Conservation (phyloP, 257 asterid species). For the Verbascum thapsus region DNA sequence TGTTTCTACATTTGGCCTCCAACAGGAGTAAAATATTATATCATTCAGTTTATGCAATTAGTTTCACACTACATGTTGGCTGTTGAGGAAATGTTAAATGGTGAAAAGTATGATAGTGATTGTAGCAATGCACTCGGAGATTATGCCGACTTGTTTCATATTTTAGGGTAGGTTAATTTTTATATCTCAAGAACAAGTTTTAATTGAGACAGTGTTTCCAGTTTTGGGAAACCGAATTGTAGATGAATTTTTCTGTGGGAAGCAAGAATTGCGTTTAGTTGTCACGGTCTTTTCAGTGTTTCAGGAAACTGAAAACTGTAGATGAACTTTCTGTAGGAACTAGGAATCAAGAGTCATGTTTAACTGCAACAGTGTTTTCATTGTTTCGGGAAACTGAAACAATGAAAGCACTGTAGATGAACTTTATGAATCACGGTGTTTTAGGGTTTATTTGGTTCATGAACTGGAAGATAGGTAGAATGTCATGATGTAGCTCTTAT, state of each 20-base stretch:
- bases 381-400: too few species aligned
- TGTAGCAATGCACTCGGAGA: conserved; percentile 5
- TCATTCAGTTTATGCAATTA: not conserved
- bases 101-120: not conserved
- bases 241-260: not conserved
- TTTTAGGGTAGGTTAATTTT: not conserved
- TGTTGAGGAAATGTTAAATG: not conserved
- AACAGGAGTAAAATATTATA: not conserved
- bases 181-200: conserved; percentile 4
- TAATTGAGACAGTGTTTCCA: not conserved
- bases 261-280: not conserved
- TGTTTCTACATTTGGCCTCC: conserved; percentile 11
- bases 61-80: not conserved
- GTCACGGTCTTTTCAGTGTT: too few species aligned
- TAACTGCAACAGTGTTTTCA: too few species aligned
- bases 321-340: too few species aligned
- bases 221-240: not conserved
- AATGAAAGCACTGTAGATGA: too few species aligned
- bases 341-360: too few species aligned
- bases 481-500: too few species aligned
- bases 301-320: not conserved
- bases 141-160: not conserved
- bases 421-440: not conserved
- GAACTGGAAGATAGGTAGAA: too few species aligned
- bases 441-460: conserved; percentile 13